Base-by-base conservation (phyloP, 805 yeast species). In the Candida tibetensis region DNA sequence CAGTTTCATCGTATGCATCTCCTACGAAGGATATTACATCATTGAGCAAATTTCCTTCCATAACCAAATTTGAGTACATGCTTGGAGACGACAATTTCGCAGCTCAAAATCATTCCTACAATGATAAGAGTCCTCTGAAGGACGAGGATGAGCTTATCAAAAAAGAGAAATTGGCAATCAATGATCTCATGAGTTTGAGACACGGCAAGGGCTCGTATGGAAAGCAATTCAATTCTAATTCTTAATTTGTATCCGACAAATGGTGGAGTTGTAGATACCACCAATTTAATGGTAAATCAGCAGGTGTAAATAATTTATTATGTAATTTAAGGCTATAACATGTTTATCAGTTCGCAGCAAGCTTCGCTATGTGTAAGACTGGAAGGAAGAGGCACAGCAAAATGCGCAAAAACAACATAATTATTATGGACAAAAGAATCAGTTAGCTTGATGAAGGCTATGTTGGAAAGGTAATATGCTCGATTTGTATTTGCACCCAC, bases 81-180 rank as follows among this genome's bases (percentile, higher is more conserved):
- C 26, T 40, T 17, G 42, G 38, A 3, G 49, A 45, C 17, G 22
- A 17, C 14, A 18, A 34, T n/a, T 14, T 27, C 29, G 14, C 28
- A 9, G 13, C 4, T 17, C 15, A 23, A 23, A 7, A 21, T 10
- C 25, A 21, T 7, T 7, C 25, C 10, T 35, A 8, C 13, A 15
- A 22, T 17, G n/a, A n/a, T n/a, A 35, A 35, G 15, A 16, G 15
- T 9, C 28, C 29, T 6, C 13, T 13, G 15, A 18, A 10, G 5
- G 25, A 21, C 4, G 41, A 33, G 13, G 52, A 53, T 4, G 63
- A 60, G 13, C 33, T 59, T 31, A 32, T 53, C 3, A 57, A 54
- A 27, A 55, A 62, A 35, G 69, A 63, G 39, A 58, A 56, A 35
- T 40, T 55, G 36, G 67, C 55, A 1, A 53, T 58, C 9, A 43